Evolutionary conservation across 176 grass and related monocot species (phyloP), one percentile per base, ranked within the genome.

Genomic region (Pontederia crassipes): DNA sequence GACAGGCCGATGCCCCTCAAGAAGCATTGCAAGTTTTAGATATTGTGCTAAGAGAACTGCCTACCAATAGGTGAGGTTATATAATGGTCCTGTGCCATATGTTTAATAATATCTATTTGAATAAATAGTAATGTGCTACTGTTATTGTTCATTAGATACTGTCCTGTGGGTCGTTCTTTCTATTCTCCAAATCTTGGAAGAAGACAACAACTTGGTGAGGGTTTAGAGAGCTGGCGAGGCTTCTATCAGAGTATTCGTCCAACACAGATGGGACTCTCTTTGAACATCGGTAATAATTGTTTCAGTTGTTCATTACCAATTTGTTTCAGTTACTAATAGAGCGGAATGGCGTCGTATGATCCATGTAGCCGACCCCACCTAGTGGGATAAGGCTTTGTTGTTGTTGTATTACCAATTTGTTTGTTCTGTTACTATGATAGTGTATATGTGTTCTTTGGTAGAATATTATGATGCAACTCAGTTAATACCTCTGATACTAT

Each of bases 221-320:
- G 90, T 17, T 67, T 95, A 11, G 90, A 95, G 72, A 82, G 80
- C 49, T 95, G 90, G 90, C 80, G 82, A 7, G 90, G 90, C 6
- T 95, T 95, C 81, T 95, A 95, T 50, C 90, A 95, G 74, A 95
- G 86, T 74, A 81, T 95, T 28, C 79, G 90, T 4, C 90, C 90
- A 68, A 95, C 86, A 60, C 90, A 95, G 16, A 95, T 95, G 90
- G 90, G 90, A 11, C 63, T 95, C 64, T 95, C 90, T 59, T 62
- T 95, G 46, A 95, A 95, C 51, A 89, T 95, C 11, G 86, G 90
- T 95, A 72, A 1, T 64, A 69, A 1, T 3, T 52, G 49, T 67
- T 12, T 2, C 46, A 1, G 10, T 65, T 15, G 7, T 57, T 45
- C 18, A 24, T 24, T 40, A 47, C 11, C 24, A 14, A 40, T n/a